These are phyloP conservation scores for Thozetella sp. DNA, from an alignment of 495 filamentous ascomycete species.

Conservation along the genomic window DNA sequence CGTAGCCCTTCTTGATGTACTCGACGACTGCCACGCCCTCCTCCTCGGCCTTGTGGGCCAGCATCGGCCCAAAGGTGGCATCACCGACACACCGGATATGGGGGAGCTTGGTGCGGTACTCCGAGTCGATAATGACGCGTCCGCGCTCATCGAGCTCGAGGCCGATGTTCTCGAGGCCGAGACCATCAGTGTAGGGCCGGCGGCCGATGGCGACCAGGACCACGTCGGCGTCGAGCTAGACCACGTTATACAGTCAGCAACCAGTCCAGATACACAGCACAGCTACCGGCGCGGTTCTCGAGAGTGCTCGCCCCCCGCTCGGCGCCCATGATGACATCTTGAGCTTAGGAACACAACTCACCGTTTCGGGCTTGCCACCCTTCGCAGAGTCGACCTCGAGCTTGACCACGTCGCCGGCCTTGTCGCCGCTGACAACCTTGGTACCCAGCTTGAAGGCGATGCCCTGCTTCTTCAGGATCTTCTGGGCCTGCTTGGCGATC, in stretches of 20 bases:
- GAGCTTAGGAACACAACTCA: conserved; percentile 41
- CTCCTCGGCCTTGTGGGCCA: conserved; percentile 99
- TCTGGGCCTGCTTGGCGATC: conserved; percentile 88
- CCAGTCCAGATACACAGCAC: not conserved
- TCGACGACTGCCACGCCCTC: conserved; percentile 93
- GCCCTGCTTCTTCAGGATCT: conserved; percentile 93
- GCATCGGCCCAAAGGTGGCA: conserved; percentile 97
- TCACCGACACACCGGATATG: conserved; percentile 98
- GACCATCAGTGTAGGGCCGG: conserved; percentile 88
- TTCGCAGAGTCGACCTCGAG: conserved; percentile 90
- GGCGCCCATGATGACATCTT: not conserved
- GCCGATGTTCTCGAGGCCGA: conserved; percentile 91
- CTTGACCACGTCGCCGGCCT: conserved; percentile 71
- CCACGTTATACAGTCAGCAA: conserved; percentile 16
- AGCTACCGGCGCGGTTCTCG: not conserved
- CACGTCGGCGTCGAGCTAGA: conserved; percentile 88
- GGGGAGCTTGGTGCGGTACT: conserved; percentile 95
- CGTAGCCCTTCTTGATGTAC: conserved; percentile 95
- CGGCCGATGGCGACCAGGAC: conserved; percentile 97
- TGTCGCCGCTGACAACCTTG: conserved; percentile 88
- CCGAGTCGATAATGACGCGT: conserved; percentile 93
- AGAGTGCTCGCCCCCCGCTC: not conserved
- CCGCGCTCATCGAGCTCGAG: conserved; percentile 93
- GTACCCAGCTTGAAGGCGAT: conserved; percentile 98
- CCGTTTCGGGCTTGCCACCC: conserved; percentile 91